A percentile compares a stretch with the other conserved stretches of the same genome.
Evolutionary conservation across 495 filamentous ascomycete genomes (phyloP).

Genomic region (Lindgomyces ingoldianus): DNA sequence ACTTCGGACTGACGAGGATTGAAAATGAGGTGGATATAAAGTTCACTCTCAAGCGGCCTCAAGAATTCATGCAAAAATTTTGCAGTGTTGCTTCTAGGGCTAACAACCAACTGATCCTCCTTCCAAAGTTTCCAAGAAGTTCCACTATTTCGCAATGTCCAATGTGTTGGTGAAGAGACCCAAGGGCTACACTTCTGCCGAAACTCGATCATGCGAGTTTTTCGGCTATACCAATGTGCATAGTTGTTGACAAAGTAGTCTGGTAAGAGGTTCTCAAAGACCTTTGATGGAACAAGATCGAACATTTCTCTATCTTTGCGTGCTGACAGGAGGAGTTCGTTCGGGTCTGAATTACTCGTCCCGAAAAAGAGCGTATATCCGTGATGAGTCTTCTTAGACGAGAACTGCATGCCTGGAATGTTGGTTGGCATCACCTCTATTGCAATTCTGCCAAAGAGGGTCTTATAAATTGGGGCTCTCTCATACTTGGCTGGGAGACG

Average conservation of each 20-base stretch:
- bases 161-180: constrained; percentile 33
- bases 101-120: background rate
- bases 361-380: constrained; percentile 49
- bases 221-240: constrained; percentile 60
- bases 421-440: constrained; percentile 49
- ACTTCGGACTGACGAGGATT: no score
- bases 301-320: constrained; percentile 18
- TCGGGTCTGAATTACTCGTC: background rate
- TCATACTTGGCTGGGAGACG: constrained; percentile 54
- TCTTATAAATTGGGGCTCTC: constrained; percentile 44
- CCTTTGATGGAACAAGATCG: constrained; percentile 51
- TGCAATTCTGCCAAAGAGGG: constrained; percentile 48
- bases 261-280: constrained; percentile 53
- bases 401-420: constrained; percentile 51
- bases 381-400: constrained; percentile 35
- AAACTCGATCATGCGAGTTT: constrained; percentile 52
- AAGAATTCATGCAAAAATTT: background rate
- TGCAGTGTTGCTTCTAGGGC: background rate
- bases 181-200: constrained; percentile 50
- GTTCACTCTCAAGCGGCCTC: background rate
- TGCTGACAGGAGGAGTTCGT: constrained; percentile 40
- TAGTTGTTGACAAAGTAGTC: constrained; percentile 49
- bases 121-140: constrained; percentile 9
- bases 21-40: background rate
- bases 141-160: background rate